Evolutionary conservation across 148 eudicot genomes (phyloP).

Genomic region (Talinum fruticosum): DNA sequence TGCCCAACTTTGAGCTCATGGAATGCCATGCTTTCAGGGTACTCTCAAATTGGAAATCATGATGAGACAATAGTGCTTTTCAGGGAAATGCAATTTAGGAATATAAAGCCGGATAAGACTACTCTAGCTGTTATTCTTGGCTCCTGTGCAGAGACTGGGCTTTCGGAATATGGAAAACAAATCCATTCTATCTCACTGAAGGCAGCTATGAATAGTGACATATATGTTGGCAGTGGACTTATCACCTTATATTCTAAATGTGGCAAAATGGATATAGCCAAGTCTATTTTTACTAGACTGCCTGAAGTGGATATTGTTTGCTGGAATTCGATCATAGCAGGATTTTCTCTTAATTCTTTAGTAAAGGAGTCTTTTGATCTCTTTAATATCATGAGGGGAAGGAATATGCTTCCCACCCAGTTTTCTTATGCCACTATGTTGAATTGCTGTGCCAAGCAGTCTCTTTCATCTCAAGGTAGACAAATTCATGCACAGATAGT

Average conservation of each 20-base stretch:
- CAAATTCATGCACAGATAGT: slow-evolving; percentile 56
- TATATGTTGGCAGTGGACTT: slow-evolving; percentile 69
- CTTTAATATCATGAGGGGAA: slow-evolving; percentile 47
- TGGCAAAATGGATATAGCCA: slow-evolving; percentile 45
- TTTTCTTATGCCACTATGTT: slow-evolving; percentile 57
- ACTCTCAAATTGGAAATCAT: slow-evolving; percentile 50
- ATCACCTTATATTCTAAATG: slow-evolving; percentile 63
- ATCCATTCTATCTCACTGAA: slow-evolving; percentile 59
- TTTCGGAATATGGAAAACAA: slow-evolving; percentile 59
- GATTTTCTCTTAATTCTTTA: slow-evolving; percentile 48
- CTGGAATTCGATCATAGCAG: slow-evolving; percentile 73
- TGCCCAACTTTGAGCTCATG: slow-evolving; percentile 67
- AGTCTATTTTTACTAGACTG: slow-evolving; percentile 43
- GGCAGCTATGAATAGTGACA: slow-evolving; percentile 32
- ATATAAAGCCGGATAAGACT: slow-evolving; percentile 53
- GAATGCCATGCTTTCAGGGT: slow-evolving; percentile 78
- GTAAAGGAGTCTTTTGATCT: slow-evolving; percentile 52
- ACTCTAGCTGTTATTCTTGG: slow-evolving; percentile 62
- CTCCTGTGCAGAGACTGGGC: slow-evolving; percentile 54
- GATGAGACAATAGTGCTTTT: slow-evolving; percentile 55
- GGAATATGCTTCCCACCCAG: slow-evolving; percentile 49
- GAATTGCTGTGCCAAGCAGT: slow-evolving; percentile 55
- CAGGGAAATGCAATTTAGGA: slow-evolving; percentile 62
- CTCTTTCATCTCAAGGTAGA: slow-evolving; percentile 55
- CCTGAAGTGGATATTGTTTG: slow-evolving; percentile 57